Evolutionary conservation across 164 flowering plant species (phyloP).

Genomic region (Sedum album): DNA sequence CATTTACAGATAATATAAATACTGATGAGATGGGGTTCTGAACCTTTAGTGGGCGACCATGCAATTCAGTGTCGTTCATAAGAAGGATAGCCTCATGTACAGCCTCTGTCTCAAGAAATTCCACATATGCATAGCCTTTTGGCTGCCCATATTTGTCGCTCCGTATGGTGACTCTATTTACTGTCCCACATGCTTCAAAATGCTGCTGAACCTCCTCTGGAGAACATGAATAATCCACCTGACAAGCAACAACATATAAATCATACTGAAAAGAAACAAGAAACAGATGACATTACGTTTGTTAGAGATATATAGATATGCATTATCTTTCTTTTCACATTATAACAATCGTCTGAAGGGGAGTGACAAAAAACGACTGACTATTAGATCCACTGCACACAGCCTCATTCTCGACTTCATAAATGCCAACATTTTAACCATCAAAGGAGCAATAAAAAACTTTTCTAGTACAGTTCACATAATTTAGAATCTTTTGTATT

Average conservation of each 20-base stretch:
- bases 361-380: too few species aligned
- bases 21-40: not conserved
- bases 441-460: too few species aligned
- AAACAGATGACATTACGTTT: not conserved
- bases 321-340: too few species aligned
- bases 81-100: conserved; percentile 55
- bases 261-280: not conserved
- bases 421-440: too few species aligned
- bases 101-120: conserved; percentile 59
- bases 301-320: too few species aligned
- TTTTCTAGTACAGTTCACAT: too few species aligned
- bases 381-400: too few species aligned
- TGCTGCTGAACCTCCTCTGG: conserved; percentile 76
- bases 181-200: conserved; percentile 70
- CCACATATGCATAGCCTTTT: conserved; percentile 70
- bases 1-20: not conserved
- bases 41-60: conserved; percentile 68
- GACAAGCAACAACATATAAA: conserved; percentile 1
- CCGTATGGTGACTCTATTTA: conserved; percentile 56
- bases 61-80: conserved; percentile 60
- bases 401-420: too few species aligned
- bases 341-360: too few species aligned
- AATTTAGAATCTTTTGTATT: too few species aligned
- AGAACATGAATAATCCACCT: conserved; percentile 70
- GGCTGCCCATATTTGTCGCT: conserved; percentile 61